Evolutionary conservation across 192 early-diverging fungal genomes (phyloP), one percentile per base, ranked within the genome.

Genomic region (Coemansia erecta): DNA sequence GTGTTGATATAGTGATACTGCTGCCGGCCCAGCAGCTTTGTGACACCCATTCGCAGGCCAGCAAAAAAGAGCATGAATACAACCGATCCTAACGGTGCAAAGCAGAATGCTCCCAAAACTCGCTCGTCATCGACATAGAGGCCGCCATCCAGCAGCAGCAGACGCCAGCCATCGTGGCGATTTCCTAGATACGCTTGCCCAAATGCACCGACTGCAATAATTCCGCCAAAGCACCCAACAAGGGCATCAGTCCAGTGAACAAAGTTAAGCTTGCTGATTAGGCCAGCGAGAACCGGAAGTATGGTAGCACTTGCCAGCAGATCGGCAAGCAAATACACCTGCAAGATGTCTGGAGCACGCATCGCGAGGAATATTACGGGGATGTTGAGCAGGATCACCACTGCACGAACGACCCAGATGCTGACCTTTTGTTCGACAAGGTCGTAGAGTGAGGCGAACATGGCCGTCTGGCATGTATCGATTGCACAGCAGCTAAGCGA

Each of bases 401-500:
- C 56, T 15, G 60, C 63, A 21, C 84, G 73, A 35, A 73, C 73
- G 21, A 69, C 73, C 64, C 70, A 70, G 28, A 85, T 68, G 41
- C 24, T 66, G 53, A 82, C 58, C 46, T 49, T 65, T 53, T 82
- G 64, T 33, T 82, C 64, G 37, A 72, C 72, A 6, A 85, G 57
- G 35, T 87, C 86, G 26, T 82, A 83, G 17, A 88, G 52, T 24
- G 87, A 88, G 12, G 83, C 81, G 52, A 84, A 83, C 71, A 89
- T 74, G 24, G 82, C 88, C n/a, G 82, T 83, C 63, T 89, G 88
- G 60, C 86, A 70, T 12, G 86, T 88, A 58, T 89, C 88, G 11
- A 86, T 83, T 31, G 77, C 66, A 24, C 85, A 86, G 63, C 86
- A 86, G 61, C 84, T 84, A 58, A 89, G 81, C 14, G 85, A 80